Conservation (phyloP, 805 yeast species). For the Wickerhamiella shivajii region DNA sequence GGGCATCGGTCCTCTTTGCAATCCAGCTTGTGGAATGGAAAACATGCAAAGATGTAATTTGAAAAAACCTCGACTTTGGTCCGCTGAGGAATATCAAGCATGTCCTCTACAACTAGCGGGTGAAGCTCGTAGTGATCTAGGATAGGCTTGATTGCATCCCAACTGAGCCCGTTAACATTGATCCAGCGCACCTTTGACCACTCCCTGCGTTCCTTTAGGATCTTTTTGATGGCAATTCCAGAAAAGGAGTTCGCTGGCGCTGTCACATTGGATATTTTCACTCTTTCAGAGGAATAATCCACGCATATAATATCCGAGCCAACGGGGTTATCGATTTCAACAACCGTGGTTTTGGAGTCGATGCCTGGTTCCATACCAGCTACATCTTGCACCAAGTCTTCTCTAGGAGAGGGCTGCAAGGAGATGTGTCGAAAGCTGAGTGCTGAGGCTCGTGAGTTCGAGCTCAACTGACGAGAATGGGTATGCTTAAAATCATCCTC, state of each 20-base stretch:
- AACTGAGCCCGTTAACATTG: constrained; percentile 44
- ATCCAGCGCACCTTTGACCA: constrained; percentile 44
- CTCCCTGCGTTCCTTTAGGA: constrained; percentile 27
- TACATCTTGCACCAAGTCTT: not conserved
- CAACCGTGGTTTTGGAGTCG: constrained; percentile 36
- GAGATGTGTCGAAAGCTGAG: constrained; percentile 2
- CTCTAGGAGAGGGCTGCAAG: constrained; percentile 2
- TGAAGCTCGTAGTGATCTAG: constrained; percentile 35
- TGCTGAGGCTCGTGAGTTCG: not conserved
- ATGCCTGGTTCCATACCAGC: constrained; percentile 50
- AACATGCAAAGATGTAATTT: constrained; percentile 37
- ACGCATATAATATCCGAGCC: constrained; percentile 42
- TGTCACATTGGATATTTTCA: constrained; percentile 32
- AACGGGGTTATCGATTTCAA: constrained; percentile 32
- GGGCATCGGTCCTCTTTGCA: no score
- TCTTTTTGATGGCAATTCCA: constrained; percentile 9
- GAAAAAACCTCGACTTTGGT: constrained; percentile 43
- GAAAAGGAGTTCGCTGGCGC: constrained; percentile 19
- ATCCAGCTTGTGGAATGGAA: constrained; percentile 38
- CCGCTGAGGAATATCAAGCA: constrained; percentile 48
- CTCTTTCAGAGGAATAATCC: constrained; percentile 33
- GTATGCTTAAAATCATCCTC: no score
- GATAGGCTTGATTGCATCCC: constrained; percentile 41
- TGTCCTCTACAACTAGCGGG: constrained; percentile 43
- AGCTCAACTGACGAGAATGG: constrained; percentile 5